These are phyloP conservation scores for Exophiala aquamarina DNA, from an alignment of 2,329 filamentous ascomycete species.

Conservation along the genomic window DNA sequence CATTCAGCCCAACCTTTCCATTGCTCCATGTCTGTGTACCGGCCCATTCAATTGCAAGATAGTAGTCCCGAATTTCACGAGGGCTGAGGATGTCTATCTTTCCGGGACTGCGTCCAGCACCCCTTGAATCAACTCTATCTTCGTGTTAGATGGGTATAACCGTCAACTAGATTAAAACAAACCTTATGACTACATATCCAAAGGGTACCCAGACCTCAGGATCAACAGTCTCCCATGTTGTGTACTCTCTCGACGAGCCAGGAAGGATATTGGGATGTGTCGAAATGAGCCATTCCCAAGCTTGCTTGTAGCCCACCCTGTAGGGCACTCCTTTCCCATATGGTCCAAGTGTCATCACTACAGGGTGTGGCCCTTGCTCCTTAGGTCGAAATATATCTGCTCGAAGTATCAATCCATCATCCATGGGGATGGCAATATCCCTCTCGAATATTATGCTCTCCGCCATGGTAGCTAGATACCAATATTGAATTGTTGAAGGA, in stretches of 20 bases:
- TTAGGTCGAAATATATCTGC: slow-evolving; percentile 24
- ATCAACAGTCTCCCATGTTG: slow-evolving; percentile 47
- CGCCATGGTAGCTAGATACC: no score
- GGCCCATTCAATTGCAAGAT: slow-evolving; percentile 45
- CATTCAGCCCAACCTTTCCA: slow-evolving; percentile 44
- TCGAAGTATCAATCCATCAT: slow-evolving; percentile 21
- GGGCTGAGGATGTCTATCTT: slow-evolving; percentile 39
- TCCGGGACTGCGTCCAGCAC: slow-evolving; percentile 29
- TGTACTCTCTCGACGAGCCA: slow-evolving; percentile 12
- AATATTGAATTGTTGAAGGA: no score
- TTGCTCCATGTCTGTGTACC: slow-evolving; percentile 47
- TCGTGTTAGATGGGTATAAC: no score
- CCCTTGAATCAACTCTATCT: slow-evolving; percentile 32
- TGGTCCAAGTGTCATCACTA: slow-evolving; percentile 69
- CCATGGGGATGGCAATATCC: slow-evolving; percentile 21
- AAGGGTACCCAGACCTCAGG: slow-evolving; percentile 31
- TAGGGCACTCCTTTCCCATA: slow-evolving; percentile 60
- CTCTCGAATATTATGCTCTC: slow-evolving; percentile 21
- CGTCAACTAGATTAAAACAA: no score
- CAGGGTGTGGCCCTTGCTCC: slow-evolving; percentile 41
- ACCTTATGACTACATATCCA: slow-evolving; percentile 34
- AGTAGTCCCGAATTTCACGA: slow-evolving; percentile 47
- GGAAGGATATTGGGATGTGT: slow-evolving; percentile 17
- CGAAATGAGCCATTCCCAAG: slow-evolving; percentile 18
- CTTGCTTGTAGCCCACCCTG: slow-evolving; percentile 1